phyloP scores from a whole-genome alignment of 1,139 yeast genomes.

The Kurtzmaniella quercitrusa region DNA sequence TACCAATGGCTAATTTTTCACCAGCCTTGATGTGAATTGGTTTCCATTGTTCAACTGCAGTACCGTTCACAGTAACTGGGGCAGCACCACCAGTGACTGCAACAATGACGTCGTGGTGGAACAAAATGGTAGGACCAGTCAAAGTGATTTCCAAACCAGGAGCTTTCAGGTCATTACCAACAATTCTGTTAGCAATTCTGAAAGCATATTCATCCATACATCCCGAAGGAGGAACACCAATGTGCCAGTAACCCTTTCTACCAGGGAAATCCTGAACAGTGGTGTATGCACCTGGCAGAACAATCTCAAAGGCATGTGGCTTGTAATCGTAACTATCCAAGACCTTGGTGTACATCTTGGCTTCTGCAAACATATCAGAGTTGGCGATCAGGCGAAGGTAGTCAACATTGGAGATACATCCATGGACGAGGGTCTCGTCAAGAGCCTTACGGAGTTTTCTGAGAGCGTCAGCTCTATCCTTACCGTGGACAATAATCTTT shows the following conservation, averaged over 20 bases:
- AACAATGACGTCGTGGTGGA: slow-evolving; percentile 75
- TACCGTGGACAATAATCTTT: slow-evolving; percentile 91
- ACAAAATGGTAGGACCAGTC: slow-evolving; percentile 77
- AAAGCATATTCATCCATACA: slow-evolving; percentile 95
- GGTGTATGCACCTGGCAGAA: slow-evolving; percentile 89
- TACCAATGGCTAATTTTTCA: slow-evolving; percentile 76
- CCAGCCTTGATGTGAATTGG: slow-evolving; percentile 72
- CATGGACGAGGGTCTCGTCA: slow-evolving; percentile 80
- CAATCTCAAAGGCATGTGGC: slow-evolving; percentile 80
- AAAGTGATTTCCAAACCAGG: slow-evolving; percentile 91
- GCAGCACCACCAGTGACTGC: slow-evolving; percentile 85
- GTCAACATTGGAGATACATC: slow-evolving; percentile 86
- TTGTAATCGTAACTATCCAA: slow-evolving; percentile 77
- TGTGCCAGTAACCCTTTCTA: slow-evolving; percentile 78
- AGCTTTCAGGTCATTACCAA: slow-evolving; percentile 75
- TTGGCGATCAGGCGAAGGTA: slow-evolving; percentile 82
- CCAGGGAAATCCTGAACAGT: slow-evolving; percentile 97
- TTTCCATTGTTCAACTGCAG: slow-evolving; percentile 51
- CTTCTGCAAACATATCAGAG: slow-evolving; percentile 78
- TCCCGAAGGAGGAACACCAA: slow-evolving; percentile 98
- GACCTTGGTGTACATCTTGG: slow-evolving; percentile 81
- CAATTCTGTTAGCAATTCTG: slow-evolving; percentile 83
- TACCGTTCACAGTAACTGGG: slow-evolving; percentile 63
- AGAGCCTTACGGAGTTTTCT: slow-evolving; percentile 73
- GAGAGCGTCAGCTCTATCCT: slow-evolving; percentile 81